A percentile compares a stretch with the other conserved stretches of the same genome.
phyloP scores from a whole-genome alignment of 331 rosid genomes.

The Malus hybrid region DNA sequence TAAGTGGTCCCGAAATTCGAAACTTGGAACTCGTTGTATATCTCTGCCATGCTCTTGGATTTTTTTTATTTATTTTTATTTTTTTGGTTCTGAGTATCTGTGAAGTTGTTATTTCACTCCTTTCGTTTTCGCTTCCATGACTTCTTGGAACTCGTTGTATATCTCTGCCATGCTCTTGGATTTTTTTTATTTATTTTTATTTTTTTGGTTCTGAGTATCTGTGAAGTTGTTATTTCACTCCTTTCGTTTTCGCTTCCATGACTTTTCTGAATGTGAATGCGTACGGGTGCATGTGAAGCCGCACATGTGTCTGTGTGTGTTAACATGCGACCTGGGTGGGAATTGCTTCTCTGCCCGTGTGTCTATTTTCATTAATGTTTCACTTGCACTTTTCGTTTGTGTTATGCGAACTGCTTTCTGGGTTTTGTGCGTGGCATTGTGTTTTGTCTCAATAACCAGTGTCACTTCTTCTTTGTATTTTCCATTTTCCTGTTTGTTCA shows the following conservation, averaged over 20 bases:
- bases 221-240: neutral
- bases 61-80: neutral
- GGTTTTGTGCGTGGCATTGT: neutral
- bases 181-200: neutral
- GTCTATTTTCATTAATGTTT: neutral
- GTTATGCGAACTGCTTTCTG: constrained; percentile 3
- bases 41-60: constrained; percentile 4
- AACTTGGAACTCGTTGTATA: constrained; percentile 17
- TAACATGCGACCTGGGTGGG: neutral
- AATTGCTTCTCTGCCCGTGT: neutral
- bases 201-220: constrained; percentile 24
- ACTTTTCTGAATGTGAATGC: neutral
- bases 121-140: neutral
- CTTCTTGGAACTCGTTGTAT: constrained; percentile 11
- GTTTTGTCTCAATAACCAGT: neutral
- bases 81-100: constrained; percentile 25
- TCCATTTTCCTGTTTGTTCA: neutral
- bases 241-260: neutral
- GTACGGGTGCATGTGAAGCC: neutral
- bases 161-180: no score
- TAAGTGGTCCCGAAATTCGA: constrained; percentile 26
- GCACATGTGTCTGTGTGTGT: neutral
- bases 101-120: neutral
- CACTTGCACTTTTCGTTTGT: neutral
- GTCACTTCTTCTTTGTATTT: neutral